A percentile compares a stretch with the other conserved stretches of the same genome.
These are phyloP conservation scores for Leucosporidium creatinivorum DNA, from an alignment of 768 basidiomycete genomes.

Conservation along the genomic window DNA sequence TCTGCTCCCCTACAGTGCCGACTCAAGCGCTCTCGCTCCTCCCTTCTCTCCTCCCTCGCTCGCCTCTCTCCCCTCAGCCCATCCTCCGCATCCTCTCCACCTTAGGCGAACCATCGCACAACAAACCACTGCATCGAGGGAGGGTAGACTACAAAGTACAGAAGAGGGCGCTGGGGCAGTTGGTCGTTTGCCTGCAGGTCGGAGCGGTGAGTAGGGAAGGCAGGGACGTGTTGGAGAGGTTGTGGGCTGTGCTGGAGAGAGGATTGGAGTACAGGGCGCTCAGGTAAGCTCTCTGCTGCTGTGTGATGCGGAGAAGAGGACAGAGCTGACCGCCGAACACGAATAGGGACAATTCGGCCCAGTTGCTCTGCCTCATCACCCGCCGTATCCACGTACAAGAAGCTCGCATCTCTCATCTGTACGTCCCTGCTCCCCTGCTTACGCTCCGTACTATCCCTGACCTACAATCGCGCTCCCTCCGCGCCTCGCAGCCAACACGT, in stretches of 20 bases:
- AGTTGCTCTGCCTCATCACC: neutral
- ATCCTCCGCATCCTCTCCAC: slow-evolving; percentile 9
- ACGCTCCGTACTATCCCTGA: neutral
- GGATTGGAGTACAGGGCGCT: slow-evolving; percentile 4
- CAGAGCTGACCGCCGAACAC: neutral
- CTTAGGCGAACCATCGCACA: slow-evolving; percentile 1
- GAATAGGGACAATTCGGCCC: neutral
- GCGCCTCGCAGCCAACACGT: neutral
- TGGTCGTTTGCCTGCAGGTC: neutral
- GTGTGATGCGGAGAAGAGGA: neutral
- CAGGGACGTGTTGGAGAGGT: neutral
- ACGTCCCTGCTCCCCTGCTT: neutral
- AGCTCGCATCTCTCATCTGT: neutral
- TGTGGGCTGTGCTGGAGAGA: neutral
- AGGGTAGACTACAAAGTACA: slow-evolving; percentile 10
- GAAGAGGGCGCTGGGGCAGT: slow-evolving; percentile 2
- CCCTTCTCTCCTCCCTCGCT: slow-evolving; percentile 3
- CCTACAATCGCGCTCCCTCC: no score
- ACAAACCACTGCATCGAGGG: neutral
- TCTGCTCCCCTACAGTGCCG: neutral
- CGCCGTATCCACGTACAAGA: neutral
- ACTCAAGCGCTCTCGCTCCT: neutral
- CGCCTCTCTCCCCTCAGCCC: neutral
- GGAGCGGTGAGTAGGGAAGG: neutral
- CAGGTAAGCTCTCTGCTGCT: slow-evolving; percentile 1